Evolutionary conservation across 306 rosid genomes (phyloP), one percentile per base, ranked within the genome.

Genomic region (Lathyrus sativus): DNA sequence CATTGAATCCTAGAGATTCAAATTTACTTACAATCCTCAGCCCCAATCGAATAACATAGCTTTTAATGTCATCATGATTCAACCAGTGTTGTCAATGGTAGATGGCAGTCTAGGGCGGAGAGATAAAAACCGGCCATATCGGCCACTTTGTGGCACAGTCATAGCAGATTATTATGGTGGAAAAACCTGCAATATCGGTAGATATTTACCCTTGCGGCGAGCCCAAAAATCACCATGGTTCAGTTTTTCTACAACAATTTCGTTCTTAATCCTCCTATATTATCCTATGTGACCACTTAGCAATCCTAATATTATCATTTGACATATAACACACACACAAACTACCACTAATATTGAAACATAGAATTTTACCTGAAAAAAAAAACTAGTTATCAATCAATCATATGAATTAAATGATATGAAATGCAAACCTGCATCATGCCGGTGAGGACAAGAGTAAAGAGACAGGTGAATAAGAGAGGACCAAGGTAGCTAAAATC

Each of bases 401-500:
- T 19, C 31, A 62, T 39, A 29, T 6, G 45, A 17, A 4, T 6
- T 2, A 38, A 17, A 39, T 18, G 26, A 66, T 26, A 68, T 41
- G 24, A 45, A 33, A 48, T 65, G 67, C 31, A 39, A 56, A 90
- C 98, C 98, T 90, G 98, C 81, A 92, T 86, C 81, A 93, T 80
- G 75, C 98, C 77, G 13, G 88, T 81, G 6, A 88, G 55, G 43
- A 93, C 31, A 61, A 93, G 87, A 63, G 86, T 68, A 48, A 84
- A 68, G 72, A 93, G 96, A 53, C 87, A 75, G 15, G 98, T 82
- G 72, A 90, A 93, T 79, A 93, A 78, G n/a, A 93, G 69, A 28
- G 98, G 97, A 69, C 95, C 97, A 28, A 93, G 96, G 83, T 77
- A 93, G 85, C 96, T 93, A 80, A 93, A 93, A 76, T 93, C 98